Conservation (phyloP, 2,329 filamentous ascomycete genomes). For the Ophiostoma populinum region DNA sequence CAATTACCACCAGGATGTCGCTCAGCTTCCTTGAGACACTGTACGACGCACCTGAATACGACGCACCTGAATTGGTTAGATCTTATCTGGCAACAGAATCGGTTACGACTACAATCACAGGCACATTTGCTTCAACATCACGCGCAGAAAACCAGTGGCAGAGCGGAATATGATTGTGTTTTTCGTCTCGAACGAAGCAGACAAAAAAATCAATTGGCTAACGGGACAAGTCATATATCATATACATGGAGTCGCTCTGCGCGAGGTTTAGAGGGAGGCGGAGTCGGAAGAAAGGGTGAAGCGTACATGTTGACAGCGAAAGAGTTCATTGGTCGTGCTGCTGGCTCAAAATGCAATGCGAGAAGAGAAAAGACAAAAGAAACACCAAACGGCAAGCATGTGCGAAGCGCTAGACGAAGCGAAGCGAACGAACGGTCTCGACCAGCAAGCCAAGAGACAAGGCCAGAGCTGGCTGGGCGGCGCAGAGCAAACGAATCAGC, state of each 20-base stretch:
- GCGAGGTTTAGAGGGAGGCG: background rate
- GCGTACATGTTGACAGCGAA: background rate
- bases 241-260: conserved; percentile 1
- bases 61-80: too few species aligned
- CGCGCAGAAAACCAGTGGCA: too few species aligned
- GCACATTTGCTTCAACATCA: too few species aligned
- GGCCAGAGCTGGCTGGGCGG: too few species aligned
- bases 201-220: conserved; percentile 3
- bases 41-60: too few species aligned
- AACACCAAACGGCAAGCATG: conserved; percentile 1
- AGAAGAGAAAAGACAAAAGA: conserved; percentile 1
- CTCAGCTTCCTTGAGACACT: too few species aligned
- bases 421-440: too few species aligned
- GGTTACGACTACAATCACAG: too few species aligned
- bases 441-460: too few species aligned
- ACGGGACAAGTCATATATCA: conserved; percentile 1
- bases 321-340: conserved; percentile 1
- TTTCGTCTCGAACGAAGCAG: background rate
- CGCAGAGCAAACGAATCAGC: too few species aligned
- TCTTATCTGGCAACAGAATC: too few species aligned
- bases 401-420: background rate
- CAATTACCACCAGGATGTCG: too few species aligned
- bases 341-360: background rate
- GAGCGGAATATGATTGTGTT: conserved; percentile 3
- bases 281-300: background rate